These are phyloP conservation scores for Lophium mytilinum DNA, from an alignment of 495 filamentous ascomycete species.

Conservation along the genomic window DNA sequence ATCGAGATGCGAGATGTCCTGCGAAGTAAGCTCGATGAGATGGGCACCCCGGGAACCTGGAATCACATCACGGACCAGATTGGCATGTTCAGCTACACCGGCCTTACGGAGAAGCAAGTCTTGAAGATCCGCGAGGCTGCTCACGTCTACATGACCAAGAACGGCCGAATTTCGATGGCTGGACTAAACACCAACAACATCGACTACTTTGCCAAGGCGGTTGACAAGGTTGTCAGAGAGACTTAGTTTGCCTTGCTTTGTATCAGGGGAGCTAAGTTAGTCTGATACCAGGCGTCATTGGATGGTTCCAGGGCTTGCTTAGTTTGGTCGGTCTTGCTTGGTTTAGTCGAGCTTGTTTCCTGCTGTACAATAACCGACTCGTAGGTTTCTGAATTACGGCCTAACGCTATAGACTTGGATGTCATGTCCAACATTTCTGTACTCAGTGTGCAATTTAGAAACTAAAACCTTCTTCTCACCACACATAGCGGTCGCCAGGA, in stretches of 20 bases:
- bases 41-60: slow-evolving; percentile 84
- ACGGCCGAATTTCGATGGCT: slow-evolving; percentile 91
- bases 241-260: slow-evolving; percentile 22
- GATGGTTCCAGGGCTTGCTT: neutral
- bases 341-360: no score
- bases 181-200: slow-evolving; percentile 86
- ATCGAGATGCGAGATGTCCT: slow-evolving; percentile 76
- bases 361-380: no score
- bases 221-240: slow-evolving; percentile 78
- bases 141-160: slow-evolving; percentile 99
- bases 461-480: no score
- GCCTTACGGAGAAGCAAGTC: slow-evolving; percentile 81
- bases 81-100: slow-evolving; percentile 99
- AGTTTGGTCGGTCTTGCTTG: no score
- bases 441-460: no score
- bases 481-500: no score
- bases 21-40: slow-evolving; percentile 64
- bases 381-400: no score
- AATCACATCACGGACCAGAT: slow-evolving; percentile 97
- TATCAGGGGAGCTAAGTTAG: neutral
- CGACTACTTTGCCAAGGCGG: slow-evolving; percentile 81
- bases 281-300: neutral
- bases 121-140: slow-evolving; percentile 64
- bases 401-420: no score
- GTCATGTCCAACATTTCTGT: no score